Evolutionary conservation across 768 basidiomycete species (phyloP).

Genomic region (Suillus placidus): DNA sequence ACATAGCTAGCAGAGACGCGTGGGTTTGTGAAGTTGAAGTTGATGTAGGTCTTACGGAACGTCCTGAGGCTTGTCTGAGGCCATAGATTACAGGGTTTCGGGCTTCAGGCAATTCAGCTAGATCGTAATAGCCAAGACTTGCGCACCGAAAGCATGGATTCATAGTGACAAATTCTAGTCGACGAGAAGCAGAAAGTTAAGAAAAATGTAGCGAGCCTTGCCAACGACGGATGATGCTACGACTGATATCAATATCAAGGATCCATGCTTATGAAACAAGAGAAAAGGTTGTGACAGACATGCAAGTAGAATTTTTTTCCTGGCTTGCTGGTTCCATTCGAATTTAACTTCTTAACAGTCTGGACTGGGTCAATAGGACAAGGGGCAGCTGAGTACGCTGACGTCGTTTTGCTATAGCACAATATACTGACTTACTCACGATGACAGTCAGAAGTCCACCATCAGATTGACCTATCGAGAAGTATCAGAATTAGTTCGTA

Average conservation of each 20-base stretch:
- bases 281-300: not conserved
- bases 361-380: not conserved
- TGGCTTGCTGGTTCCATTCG: not conserved
- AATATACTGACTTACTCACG: no score
- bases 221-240: not conserved
- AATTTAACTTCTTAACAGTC: not conserved
- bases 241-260: not conserved
- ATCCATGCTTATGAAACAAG: not conserved
- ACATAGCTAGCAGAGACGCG: not conserved
- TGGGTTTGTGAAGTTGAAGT: not conserved
- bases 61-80: not conserved
- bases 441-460: constrained; percentile 6
- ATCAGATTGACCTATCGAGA: constrained; percentile 15
- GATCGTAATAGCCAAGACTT: not conserved
- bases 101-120: not conserved
- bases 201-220: not conserved
- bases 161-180: not conserved
- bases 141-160: not conserved
- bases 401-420: not conserved
- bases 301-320: not conserved
- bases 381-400: not conserved
- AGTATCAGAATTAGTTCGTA: not conserved
- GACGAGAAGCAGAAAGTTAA: not conserved
- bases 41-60: not conserved
- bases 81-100: not conserved